A percentile compares a stretch with the other conserved stretches of the same genome.
Conservation (phyloP, 345 rosid genomes). For the Laguncularia racemosa region DNA sequence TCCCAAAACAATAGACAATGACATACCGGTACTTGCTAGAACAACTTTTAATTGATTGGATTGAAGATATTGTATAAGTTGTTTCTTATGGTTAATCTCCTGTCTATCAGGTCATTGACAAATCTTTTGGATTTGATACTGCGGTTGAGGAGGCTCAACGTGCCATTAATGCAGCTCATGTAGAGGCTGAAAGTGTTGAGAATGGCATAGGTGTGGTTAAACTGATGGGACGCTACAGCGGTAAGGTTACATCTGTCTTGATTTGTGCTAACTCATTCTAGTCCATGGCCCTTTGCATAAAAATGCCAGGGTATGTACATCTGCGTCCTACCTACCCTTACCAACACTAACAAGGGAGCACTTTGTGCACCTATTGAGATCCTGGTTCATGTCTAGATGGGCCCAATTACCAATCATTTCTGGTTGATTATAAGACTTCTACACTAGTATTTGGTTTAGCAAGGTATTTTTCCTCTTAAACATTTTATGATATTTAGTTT, state of each 20-base stretch:
- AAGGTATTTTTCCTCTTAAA: no score
- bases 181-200: slow-evolving; percentile 73
- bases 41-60: slow-evolving; percentile 9
- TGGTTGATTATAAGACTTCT: no score
- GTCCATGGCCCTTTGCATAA: background rate
- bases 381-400: no score
- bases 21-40: slow-evolving; percentile 48
- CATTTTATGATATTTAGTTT: no score
- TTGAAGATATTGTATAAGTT: background rate
- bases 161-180: slow-evolving; percentile 92
- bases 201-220: slow-evolving; percentile 84
- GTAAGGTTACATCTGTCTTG: slow-evolving; percentile 29
- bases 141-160: slow-evolving; percentile 97
- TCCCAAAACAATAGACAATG: slow-evolving; percentile 77
- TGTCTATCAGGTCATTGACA: slow-evolving; percentile 52
- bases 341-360: no score
- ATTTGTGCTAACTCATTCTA: background rate
- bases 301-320: no score
- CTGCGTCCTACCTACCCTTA: no score
- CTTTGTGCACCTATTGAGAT: no score
- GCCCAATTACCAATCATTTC: no score
- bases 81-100: background rate
- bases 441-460: no score
- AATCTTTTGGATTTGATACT: slow-evolving; percentile 89
- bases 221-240: slow-evolving; percentile 88